Base-by-base conservation (phyloP, 352 stramenopile species). In the Globisporangium apiculatum region DNA sequence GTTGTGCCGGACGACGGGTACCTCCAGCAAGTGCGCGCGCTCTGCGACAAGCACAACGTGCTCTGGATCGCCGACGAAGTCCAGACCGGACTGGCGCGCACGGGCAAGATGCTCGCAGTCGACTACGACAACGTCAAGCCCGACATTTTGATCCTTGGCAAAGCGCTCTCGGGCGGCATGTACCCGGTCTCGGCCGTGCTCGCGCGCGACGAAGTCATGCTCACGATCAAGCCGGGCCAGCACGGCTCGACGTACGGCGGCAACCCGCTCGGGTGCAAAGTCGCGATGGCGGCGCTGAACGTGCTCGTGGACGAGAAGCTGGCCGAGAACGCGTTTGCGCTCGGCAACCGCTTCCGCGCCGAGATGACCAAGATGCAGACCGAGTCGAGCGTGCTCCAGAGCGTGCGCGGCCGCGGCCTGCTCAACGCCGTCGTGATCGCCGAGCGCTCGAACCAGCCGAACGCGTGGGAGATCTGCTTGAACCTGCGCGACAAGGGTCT, bases 31-130 rank as follows among this genome's bases (percentile, higher is more conserved):
- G 83, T 95, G 51, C 83, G 84, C 9, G 80, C 92, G 60, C 68
- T 99, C 24, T 99, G 96, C 71, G 82, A 94, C 63, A 96, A 98
- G 76, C 80, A 99, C 90, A 99, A 99, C 71, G 83, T 99, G n/a
- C 82, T 99, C 17, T 87, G 98, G 73, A 99, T 99, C 70, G 96
- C 94, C 18, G 97, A 99, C 78, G 97, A 99, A 76, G 96, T 99
- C 17, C 97, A 99, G 71, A 94, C 96, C 3, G 97, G 97, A 18
- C 75, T 99, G 17, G 96, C 92, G 43, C 89, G 97, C 49, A 99
- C 97, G 36, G 97, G 97, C 53, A 97, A 97, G 67, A 94, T 97
- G 80, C 79, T 99, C 40, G 94, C 94, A 4, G 90, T 94, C 14
- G 92, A 99, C 71, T 96, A 99, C 66, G 94, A 99, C 64, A 71